Conservation (phyloP, 2,329 filamentous ascomycete genomes). For the Coniella vitis region DNA sequence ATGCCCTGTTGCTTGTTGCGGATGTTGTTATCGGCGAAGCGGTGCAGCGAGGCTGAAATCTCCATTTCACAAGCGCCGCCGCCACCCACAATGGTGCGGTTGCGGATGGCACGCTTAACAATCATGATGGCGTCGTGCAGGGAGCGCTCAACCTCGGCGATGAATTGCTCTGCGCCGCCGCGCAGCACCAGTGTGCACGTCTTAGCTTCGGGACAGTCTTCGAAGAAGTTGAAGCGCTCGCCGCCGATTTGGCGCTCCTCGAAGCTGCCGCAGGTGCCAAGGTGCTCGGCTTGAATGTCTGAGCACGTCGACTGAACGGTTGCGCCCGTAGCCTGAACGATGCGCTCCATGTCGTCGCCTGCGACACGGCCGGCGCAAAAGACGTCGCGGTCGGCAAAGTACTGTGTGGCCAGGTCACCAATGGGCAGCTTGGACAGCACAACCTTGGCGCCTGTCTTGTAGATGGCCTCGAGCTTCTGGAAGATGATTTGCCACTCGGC, state of each 20-base stretch:
- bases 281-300: constrained; percentile 81
- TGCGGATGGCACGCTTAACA: constrained; percentile 94
- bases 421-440: constrained; percentile 96
- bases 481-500: constrained; percentile 99
- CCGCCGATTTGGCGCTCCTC: constrained; percentile 96
- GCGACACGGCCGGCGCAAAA: constrained; percentile 96
- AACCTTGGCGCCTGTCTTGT: constrained; percentile 93
- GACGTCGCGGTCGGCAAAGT: constrained; percentile 94
- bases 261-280: constrained; percentile 84
- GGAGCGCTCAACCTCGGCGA: constrained; percentile 94
- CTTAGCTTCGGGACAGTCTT: constrained; percentile 90
- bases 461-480: constrained; percentile 94
- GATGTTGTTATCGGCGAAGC: constrained; percentile 86
- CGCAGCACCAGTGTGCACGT: constrained; percentile 94
- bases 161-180: constrained; percentile 97
- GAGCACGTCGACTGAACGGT: constrained; percentile 93
- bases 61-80: constrained; percentile 97
- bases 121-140: constrained; percentile 99
- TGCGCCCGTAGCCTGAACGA: constrained; percentile 89
- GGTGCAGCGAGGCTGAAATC: constrained; percentile 85
- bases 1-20: constrained; percentile 94
- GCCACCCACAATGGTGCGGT: constrained; percentile 89
- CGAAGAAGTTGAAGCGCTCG: constrained; percentile 98
- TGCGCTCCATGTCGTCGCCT: constrained; percentile 88
- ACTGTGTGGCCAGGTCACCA: constrained; percentile 94